Evolutionary conservation across 2,329 filamentous ascomycete genomes (phyloP), one percentile per base, ranked within the genome.

Genomic region (Fusarium stilboides): DNA sequence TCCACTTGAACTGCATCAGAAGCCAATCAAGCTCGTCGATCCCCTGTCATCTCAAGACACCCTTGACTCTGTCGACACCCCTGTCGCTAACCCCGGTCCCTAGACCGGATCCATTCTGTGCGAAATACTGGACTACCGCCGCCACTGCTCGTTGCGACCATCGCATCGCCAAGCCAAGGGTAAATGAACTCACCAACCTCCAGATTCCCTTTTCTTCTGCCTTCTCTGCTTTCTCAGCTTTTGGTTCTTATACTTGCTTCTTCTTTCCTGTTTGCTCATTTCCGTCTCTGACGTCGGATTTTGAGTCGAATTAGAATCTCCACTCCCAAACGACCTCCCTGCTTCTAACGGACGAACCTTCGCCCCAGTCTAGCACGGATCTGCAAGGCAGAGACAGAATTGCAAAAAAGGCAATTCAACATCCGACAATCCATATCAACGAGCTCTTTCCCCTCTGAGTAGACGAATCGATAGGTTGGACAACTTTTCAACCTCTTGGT

Each of bases 171-270:
- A 57, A 66, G 55, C 28, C 50, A 33, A 61, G 39, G 47, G 61
- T 61, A 66, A 69, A 69, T 69, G 56, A 66, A 66, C 55, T 69
- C 60, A 53, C 66, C 65, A 68, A 68, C 65, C 65, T 65, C 64
- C 64, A 58, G 47, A 34, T 63, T 62, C 57, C 34, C 42, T 49
- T 24, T 44, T 28, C 15, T 31, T 59, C 40, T 66, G 22, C 26
- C 49, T 43, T 15, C 39, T 47, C 20, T 40, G 53, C 19, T 46
- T 47, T 40, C 42, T 50, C 19, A 51, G 47, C 34, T 19, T 22
- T 15, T 43, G 33, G n/a, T 33, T 40, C 28, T 12, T 31, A 31
- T 31, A 31, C 28, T 50, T 46, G 20, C 28, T 31, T 55, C 24
- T 22, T 34, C 24, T 46, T 53, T 40, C 33, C n/a, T 37, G 19